These are phyloP conservation scores for Colletotrichum sansevieriae DNA, from an alignment of 2,329 filamentous ascomycete genomes.

Conservation along the genomic window DNA sequence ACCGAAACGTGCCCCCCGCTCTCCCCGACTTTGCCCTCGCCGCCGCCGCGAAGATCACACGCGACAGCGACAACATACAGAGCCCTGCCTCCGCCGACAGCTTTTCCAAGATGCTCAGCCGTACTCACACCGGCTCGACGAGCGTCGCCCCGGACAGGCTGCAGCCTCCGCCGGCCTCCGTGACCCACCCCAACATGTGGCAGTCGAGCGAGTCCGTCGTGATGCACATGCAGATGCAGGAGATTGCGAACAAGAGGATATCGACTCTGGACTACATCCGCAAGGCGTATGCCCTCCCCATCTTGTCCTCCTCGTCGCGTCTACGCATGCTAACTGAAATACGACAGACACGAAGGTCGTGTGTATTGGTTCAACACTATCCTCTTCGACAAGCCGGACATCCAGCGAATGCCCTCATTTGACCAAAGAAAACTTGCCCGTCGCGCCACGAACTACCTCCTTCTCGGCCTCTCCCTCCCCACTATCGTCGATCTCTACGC, in stretches of 20 bases:
- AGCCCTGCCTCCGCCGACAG: conserved; percentile 51
- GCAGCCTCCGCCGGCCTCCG: conserved; percentile 47
- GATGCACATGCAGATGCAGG: conserved; percentile 78
- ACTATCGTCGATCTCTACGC: conserved; percentile 90
- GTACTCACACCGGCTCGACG: conserved; percentile 55
- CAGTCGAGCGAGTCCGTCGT: conserved; percentile 61
- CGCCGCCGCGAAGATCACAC: conserved; percentile 60
- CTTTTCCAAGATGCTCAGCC: conserved; percentile 59
- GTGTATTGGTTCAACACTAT: conserved; percentile 99
- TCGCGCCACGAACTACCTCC: conserved; percentile 92
- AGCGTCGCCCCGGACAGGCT: conserved; percentile 45
- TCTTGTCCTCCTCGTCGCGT: not conserved
- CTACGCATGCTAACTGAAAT: conserved; percentile 18
- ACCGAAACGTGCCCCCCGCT: conserved; percentile 64
- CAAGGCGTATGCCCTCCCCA: conserved; percentile 77
- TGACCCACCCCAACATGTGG: conserved; percentile 43
- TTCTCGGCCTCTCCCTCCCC: conserved; percentile 92
- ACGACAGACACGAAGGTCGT: conserved; percentile 84
- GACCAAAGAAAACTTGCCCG: conserved; percentile 86
- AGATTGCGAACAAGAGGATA: conserved; percentile 91
- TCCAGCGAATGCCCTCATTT: conserved; percentile 87
- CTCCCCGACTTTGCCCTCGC: conserved; percentile 67
- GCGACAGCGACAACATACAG: conserved; percentile 47
- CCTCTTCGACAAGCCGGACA: conserved; percentile 86
- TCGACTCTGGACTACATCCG: conserved; percentile 93